Conservation (phyloP, 1,284 basidiomycete genomes). For the Malassezia japonica region DNA sequence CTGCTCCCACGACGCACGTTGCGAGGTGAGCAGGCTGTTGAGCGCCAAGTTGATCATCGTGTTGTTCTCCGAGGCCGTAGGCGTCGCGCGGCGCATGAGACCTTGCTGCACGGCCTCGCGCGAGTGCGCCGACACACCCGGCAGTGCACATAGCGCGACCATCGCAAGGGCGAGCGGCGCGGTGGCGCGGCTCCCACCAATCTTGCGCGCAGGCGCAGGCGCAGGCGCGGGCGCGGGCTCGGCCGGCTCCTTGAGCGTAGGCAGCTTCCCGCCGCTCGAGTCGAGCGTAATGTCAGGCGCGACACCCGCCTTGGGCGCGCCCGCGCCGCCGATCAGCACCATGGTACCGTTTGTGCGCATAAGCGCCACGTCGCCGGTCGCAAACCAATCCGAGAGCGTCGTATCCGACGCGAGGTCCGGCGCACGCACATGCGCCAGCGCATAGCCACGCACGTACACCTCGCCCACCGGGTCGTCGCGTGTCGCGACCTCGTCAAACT, state of each 20-base stretch:
- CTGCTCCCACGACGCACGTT: conserved; percentile 44
- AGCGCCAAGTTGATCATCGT: conserved; percentile 30
- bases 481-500: conserved; percentile 7
- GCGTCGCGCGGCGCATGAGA: not conserved
- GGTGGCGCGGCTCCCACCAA: no score
- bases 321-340: conserved; percentile 24
- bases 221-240: no score
- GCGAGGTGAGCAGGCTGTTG: conserved; percentile 28
- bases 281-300: conserved; percentile 6
- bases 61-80: conserved; percentile 18
- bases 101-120: not conserved
- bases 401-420: not conserved
- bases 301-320: conserved; percentile 3
- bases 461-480: conserved; percentile 33
- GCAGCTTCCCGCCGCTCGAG: not conserved
- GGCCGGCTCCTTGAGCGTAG: not conserved
- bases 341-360: conserved; percentile 43
- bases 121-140: not conserved
- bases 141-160: not conserved
- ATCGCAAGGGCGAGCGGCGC: not conserved
- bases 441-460: conserved; percentile 28
- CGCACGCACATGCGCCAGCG: conserved; percentile 13
- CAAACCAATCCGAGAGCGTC: conserved; percentile 20
- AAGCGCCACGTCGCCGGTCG: conserved; percentile 33
- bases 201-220: no score